Conservation (phyloP, 257 asterid species). For the Euphrasia confusa region DNA sequence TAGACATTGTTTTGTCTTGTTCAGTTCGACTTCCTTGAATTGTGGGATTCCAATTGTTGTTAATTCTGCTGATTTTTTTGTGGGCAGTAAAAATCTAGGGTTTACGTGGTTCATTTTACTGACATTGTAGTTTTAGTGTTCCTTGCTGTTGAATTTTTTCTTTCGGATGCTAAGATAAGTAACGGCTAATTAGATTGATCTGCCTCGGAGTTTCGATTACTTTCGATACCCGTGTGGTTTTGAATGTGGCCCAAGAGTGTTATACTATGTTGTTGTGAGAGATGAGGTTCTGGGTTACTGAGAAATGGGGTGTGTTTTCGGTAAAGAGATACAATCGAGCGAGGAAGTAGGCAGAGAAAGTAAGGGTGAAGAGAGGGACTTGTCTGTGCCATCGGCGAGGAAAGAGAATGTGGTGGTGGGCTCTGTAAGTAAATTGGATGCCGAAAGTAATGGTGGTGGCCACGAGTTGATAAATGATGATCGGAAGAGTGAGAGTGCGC, state of each 20-base stretch:
- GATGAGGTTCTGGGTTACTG: constrained; percentile 56
- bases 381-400: constrained; percentile 43
- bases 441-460: constrained; percentile 30
- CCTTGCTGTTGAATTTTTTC: constrained; percentile 11
- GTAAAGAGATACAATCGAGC: constrained; percentile 60
- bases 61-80: constrained; percentile 42
- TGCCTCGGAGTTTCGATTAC: constrained; percentile 10
- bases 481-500: constrained; percentile 42
- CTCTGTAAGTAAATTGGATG: constrained; percentile 39
- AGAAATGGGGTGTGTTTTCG: constrained; percentile 89
- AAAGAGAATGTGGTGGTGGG: constrained; percentile 48
- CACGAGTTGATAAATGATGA: constrained; percentile 44
- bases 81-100: constrained; percentile 42
- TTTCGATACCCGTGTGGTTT: constrained; percentile 28
- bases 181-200: constrained; percentile 22
- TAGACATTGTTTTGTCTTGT: constrained; percentile 26
- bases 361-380: constrained; percentile 45
- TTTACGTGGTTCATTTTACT: constrained; percentile 29
- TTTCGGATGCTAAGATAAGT: constrained; percentile 22
- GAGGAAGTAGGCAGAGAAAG: constrained; percentile 41
- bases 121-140: constrained; percentile 20
- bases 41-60: constrained; percentile 43
- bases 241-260: constrained; percentile 40
- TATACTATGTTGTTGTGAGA: constrained; percentile 58
- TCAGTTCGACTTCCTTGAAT: constrained; percentile 54